phyloP scores from a whole-genome alignment of 2,329 filamentous ascomycete species.

The Verticillium tricorpus region DNA sequence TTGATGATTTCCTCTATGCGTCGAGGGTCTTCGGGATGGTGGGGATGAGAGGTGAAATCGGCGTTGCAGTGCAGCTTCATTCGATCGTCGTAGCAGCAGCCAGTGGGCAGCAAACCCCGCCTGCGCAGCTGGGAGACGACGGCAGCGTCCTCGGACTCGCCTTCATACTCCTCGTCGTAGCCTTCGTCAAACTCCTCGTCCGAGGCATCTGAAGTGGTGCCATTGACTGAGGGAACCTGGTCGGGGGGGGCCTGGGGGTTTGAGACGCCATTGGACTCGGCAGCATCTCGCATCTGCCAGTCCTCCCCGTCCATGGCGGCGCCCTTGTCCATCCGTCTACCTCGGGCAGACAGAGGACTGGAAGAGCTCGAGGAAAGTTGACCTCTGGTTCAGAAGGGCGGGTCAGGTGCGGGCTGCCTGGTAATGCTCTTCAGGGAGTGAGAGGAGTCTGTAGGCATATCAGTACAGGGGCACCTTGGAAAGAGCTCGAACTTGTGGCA shows the following conservation, averaged over 20 bases:
- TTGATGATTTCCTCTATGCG: conserved; percentile 92
- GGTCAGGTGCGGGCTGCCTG: background rate
- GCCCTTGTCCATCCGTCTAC: conserved; percentile 8
- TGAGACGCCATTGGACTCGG: conserved; percentile 29
- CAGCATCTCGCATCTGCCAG: conserved; percentile 37
- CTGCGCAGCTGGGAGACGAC: conserved; percentile 33
- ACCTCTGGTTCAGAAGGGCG: background rate
- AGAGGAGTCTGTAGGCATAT: background rate
- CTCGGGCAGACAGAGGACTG: background rate
- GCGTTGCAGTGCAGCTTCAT: conserved; percentile 96
- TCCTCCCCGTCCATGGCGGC: conserved; percentile 38
- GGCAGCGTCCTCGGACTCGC: conserved; percentile 29
- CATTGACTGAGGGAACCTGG: conserved; percentile 10
- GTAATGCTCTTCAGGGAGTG: background rate
- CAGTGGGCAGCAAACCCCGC: conserved; percentile 59
- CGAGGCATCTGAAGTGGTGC: conserved; percentile 19
- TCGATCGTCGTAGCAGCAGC: conserved; percentile 83
- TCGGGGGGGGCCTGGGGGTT: background rate
- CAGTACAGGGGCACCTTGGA: background rate
- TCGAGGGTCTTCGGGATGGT: conserved; percentile 91
- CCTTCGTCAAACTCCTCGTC: conserved; percentile 29
- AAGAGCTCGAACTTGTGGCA: no score
- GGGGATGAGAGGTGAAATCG: conserved; percentile 65
- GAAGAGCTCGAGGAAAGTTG: background rate
- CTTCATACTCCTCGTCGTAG: conserved; percentile 19